Evolutionary conservation across 495 filamentous ascomycete species (phyloP), one percentile per base, ranked within the genome.

Genomic region (Aspergillus nanangensis): DNA sequence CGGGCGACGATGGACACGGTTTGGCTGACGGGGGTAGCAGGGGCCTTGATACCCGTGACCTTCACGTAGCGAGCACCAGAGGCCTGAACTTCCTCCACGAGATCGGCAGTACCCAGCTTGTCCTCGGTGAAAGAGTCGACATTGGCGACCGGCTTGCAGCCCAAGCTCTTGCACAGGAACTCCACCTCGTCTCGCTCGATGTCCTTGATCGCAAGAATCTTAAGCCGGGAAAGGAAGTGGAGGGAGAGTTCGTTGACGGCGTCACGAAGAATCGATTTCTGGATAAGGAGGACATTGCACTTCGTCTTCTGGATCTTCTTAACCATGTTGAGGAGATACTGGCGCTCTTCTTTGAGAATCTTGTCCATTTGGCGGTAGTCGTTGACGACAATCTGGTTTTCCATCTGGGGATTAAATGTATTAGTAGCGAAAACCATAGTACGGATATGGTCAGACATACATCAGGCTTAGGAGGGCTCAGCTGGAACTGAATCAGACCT

Each of bases 261-360:
- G 61, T 98, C 93, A 55, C 93, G 82, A 35, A 98, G 81, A 54
- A 98, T 98, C 14, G 92, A 96, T 70, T 98, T 98, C 62, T 98
- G 93, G 55, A 98, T 96, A 54, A 98, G 77, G 43, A 98, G 83
- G 24, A 98, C 94, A 59, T 98, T 98, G 76, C 93, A 98, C 71
- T 96, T 96, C 55, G 90, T 91, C 77, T 96, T 97, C 74, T 96
- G 95, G 72, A 98, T 98, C 80, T 96, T 98, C 81, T 98, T 98
- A 60, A 90, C 90, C 82, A 98, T 89, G 71, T 96, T 96, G 35
- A 98, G 81, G 47, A 98, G 78, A 69, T 98, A 98, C 48, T 90
- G 89, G 47, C 94, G 88, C 74, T 98, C 93, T 71, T 98, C 93
- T 69, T 98, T 98, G 44, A 98, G 77, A 54, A 98, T 98, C 77